These are phyloP conservation scores for Teratosphaeria viscida DNA, from an alignment of 2,329 filamentous ascomycete genomes.

Conservation along the genomic window DNA sequence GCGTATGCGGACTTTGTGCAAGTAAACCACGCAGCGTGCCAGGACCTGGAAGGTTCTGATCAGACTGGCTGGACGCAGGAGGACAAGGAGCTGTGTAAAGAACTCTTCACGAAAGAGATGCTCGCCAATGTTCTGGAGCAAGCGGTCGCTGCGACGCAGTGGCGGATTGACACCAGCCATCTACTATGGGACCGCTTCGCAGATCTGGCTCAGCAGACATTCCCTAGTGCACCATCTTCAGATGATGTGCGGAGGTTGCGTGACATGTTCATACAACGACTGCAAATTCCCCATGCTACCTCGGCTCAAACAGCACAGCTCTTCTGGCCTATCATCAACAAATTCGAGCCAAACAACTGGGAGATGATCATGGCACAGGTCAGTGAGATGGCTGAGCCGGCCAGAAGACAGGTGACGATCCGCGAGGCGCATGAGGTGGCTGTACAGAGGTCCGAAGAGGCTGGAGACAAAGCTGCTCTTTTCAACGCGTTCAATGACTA, in stretches of 20 bases:
- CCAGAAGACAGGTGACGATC: slow-evolving; percentile 52
- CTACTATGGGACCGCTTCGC: slow-evolving; percentile 66
- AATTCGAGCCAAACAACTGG: slow-evolving; percentile 54
- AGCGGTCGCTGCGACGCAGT: slow-evolving; percentile 60
- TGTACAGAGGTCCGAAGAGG: slow-evolving; percentile 48
- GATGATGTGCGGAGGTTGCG: slow-evolving; percentile 54
- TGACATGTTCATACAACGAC: slow-evolving; percentile 58
- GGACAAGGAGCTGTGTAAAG: slow-evolving; percentile 57
- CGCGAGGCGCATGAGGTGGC: slow-evolving; percentile 55
- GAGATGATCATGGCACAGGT: slow-evolving; percentile 63
- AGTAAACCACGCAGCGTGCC: slow-evolving; percentile 56
- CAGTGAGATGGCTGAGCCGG: slow-evolving; percentile 51
- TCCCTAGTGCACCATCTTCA: slow-evolving; percentile 47
- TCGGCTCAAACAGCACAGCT: slow-evolving; percentile 65
- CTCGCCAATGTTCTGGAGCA: slow-evolving; percentile 61
- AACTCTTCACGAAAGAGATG: slow-evolving; percentile 59
- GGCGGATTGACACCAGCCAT: slow-evolving; percentile 66
- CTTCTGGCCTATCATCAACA: slow-evolving; percentile 65
- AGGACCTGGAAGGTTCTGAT: slow-evolving; percentile 42
- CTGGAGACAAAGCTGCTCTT: slow-evolving; percentile 47
- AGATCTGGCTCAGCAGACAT: slow-evolving; percentile 58
- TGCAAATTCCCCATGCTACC: slow-evolving; percentile 60
- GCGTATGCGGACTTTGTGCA: slow-evolving; percentile 71
- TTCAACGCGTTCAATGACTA: slow-evolving; percentile 54
- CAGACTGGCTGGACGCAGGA: slow-evolving; percentile 47